These are phyloP conservation scores for Narthecium ossifragum DNA, from an alignment of 106 monocot genomes.

Conservation along the genomic window DNA sequence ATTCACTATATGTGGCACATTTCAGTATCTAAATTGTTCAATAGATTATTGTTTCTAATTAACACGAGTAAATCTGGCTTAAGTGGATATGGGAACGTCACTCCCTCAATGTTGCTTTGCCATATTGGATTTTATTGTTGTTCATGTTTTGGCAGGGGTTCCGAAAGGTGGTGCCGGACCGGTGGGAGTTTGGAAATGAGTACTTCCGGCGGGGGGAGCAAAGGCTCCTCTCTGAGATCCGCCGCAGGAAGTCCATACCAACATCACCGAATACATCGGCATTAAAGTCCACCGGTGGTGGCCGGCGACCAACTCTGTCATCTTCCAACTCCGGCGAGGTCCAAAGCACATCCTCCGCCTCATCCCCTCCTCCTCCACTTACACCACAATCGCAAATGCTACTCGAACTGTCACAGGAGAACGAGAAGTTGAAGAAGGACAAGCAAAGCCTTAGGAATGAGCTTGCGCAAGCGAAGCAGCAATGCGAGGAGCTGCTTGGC, in stretches of 20 bases:
- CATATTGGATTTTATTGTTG: not conserved
- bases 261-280: not conserved
- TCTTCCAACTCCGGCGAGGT: constrained; percentile 15
- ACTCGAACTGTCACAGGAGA: constrained; percentile 37
- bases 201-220: constrained; percentile 66
- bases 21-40: too few relatives aligned
- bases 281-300: not conserved
- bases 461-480: constrained; percentile 37
- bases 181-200: constrained; percentile 88
- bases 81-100: too few relatives aligned
- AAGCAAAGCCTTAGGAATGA: constrained; percentile 44
- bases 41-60: too few relatives aligned
- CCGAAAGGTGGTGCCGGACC: constrained; percentile 70
- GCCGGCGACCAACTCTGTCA: not conserved
- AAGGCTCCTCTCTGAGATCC: constrained; percentile 54
- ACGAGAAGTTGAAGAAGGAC: constrained; percentile 57
- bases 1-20: too few relatives aligned
- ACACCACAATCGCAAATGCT: constrained; percentile 7
- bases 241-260: constrained; percentile 32
- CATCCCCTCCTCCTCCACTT: constrained; percentile 24
- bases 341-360: constrained; percentile 30
- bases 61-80: too few relatives aligned
- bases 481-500: constrained; percentile 38
- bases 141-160: constrained; percentile 44
- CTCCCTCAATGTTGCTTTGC: too few relatives aligned